These are phyloP conservation scores for Psilocybe subaeruginosa DNA, from an alignment of 768 basidiomycete species.

Conservation along the genomic window DNA sequence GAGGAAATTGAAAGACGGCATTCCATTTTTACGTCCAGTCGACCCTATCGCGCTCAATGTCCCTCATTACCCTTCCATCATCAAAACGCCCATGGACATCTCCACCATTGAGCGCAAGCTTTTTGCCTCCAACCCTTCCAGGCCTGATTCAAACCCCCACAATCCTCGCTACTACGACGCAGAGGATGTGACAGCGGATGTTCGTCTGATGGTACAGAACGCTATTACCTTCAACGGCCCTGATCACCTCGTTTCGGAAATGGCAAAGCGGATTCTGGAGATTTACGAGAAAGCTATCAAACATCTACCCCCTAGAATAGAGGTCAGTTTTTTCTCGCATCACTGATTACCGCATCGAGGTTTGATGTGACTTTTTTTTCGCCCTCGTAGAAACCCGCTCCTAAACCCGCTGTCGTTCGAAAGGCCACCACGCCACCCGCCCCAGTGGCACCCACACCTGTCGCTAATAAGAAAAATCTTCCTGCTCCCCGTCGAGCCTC, in stretches of 20 bases:
- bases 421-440: slow-evolving; percentile 52
- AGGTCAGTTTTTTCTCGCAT: slow-evolving; percentile 51
- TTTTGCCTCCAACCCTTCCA: slow-evolving; percentile 72
- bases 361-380: background rate
- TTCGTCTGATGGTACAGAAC: slow-evolving; percentile 88
- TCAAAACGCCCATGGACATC: slow-evolving; percentile 94
- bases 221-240: slow-evolving; percentile 92
- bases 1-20: slow-evolving; percentile 85
- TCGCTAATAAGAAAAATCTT: slow-evolving; percentile 41
- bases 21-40: slow-evolving; percentile 85
- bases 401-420: slow-evolving; percentile 47
- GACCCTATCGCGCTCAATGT: slow-evolving; percentile 83
- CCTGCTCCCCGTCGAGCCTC: slow-evolving; percentile 69
- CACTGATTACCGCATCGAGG: slow-evolving; percentile 13
- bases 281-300: slow-evolving; percentile 89
- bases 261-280: slow-evolving; percentile 82
- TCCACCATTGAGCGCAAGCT: slow-evolving; percentile 91
- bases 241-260: slow-evolving; percentile 76
- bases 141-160: slow-evolving; percentile 67
- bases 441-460: slow-evolving; percentile 32
- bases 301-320: slow-evolving; percentile 75
- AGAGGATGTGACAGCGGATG: slow-evolving; percentile 84
- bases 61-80: slow-evolving; percentile 86
- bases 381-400: slow-evolving; percentile 25
- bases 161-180: slow-evolving; percentile 79